Percentiles rank a stretch among this genome's conserved stretches.
Evolutionary conservation across 345 rosid genomes (phyloP).

Genomic region (Eucalyptus grandis): DNA sequence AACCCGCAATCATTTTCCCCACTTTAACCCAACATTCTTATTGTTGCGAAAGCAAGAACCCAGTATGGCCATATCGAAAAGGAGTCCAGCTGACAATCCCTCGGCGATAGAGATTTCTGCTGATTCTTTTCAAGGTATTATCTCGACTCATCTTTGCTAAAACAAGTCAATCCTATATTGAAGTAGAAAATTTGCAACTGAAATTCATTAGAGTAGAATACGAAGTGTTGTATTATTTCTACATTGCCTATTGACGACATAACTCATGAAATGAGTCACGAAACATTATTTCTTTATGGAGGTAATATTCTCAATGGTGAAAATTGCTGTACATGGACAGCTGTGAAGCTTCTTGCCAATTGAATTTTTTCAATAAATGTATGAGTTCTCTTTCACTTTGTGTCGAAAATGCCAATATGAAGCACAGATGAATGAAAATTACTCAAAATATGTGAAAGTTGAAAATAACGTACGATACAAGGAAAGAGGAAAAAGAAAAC

Average conservation of each 20-base stretch:
- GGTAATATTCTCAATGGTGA: background rate
- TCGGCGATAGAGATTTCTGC: background rate
- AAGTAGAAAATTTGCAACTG: background rate
- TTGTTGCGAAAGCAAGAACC: background rate
- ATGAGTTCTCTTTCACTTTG: background rate
- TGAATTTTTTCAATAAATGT: background rate
- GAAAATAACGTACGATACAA: background rate
- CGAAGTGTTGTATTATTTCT: background rate
- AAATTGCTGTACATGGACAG: background rate
- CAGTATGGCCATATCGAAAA: background rate
- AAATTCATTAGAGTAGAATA: background rate
- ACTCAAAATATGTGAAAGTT: background rate
- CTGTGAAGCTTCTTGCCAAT: background rate
- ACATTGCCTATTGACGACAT: background rate
- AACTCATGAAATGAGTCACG: background rate
- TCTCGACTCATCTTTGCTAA: background rate
- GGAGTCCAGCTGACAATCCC: background rate
- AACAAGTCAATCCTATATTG: background rate
- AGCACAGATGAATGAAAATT: background rate
- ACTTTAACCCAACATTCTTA: background rate
- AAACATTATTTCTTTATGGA: background rate
- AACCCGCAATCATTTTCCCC: background rate
- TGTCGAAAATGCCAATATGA: background rate
- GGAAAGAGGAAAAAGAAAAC: background rate
- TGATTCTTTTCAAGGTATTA: background rate